A percentile compares a stretch with the other conserved stretches of the same genome.
Conservation (phyloP, 2,329 filamentous ascomycete species). For the Cytospora piceae region DNA sequence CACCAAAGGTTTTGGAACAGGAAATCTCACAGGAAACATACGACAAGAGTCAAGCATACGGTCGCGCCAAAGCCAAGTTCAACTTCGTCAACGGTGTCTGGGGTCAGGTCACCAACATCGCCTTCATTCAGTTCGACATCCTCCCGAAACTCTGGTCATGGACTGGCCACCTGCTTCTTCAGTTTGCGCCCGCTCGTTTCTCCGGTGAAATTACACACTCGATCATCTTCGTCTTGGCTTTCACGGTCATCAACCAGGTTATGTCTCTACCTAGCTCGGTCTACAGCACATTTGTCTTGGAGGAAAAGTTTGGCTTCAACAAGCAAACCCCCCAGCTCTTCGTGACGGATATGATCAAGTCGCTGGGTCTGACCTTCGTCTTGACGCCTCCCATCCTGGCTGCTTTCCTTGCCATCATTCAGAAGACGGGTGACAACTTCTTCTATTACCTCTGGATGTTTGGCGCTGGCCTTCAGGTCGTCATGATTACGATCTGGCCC, state of each 20-base stretch:
- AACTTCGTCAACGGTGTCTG: slow-evolving; percentile 80
- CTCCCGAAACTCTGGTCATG: slow-evolving; percentile 89
- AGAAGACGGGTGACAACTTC: slow-evolving; percentile 91
- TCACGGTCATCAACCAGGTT: slow-evolving; percentile 79
- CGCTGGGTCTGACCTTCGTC: slow-evolving; percentile 77
- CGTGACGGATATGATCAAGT: slow-evolving; percentile 88
- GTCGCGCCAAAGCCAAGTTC: slow-evolving; percentile 93
- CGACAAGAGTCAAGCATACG: slow-evolving; percentile 94
- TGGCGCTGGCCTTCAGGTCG: slow-evolving; percentile 84
- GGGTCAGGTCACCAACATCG: slow-evolving; percentile 84
- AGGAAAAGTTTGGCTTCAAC: slow-evolving; percentile 98
- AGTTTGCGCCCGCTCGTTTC: slow-evolving; percentile 77
- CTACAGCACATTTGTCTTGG: slow-evolving; percentile 94
- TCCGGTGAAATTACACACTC: slow-evolving; percentile 92
- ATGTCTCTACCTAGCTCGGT: slow-evolving; percentile 80
- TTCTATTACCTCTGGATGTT: slow-evolving; percentile 99
- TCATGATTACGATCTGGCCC: slow-evolving; percentile 95
- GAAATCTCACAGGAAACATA: slow-evolving; percentile 90
- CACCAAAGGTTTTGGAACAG: slow-evolving; percentile 83
- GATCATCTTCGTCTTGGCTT: slow-evolving; percentile 87
- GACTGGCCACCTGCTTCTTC: slow-evolving; percentile 74
- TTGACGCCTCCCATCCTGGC: slow-evolving; percentile 87
- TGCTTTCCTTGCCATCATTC: slow-evolving; percentile 90
- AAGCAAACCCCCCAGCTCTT: slow-evolving; percentile 93
- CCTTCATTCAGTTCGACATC: slow-evolving; percentile 87